Evolutionary conservation across 805 yeast genomes (phyloP), one percentile per base, ranked within the genome.

Genomic region (Sungouiella thailandica): DNA sequence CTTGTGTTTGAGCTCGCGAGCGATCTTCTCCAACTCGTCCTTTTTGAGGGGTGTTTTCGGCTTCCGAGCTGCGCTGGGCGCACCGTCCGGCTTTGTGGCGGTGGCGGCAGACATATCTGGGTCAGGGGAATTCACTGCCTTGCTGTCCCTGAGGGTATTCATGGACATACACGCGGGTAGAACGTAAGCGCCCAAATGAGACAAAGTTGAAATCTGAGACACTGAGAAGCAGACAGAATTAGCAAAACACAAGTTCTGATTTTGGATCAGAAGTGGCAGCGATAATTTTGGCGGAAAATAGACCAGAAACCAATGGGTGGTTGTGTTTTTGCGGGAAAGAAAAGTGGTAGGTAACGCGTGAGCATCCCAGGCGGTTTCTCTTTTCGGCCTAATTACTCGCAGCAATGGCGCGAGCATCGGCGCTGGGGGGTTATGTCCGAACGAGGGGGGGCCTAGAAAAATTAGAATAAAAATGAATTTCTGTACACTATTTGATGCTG

Each of bases 1-100:
- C 43, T 64, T 65, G 36, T 53, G 57, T 46, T 65, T 66, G 41
- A 66, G 54, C 46, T 65, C 64, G 34, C 57, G 55, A 39, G 72
- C 72, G 17, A 66, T 66, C 33, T 62, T 57, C 45, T 66, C 72
- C 38, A 66, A 50, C 38, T 66, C 72, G 36, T 65, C 72, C 44
- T 66, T 66, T 39, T 57, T 57, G 46, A 66, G 53, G 15, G 68
- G 60, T 5, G 69, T 57, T 40, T 63, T 63, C 11, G 53, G 52
- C 32, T 47, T 49, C 29, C 36, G 43, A 13, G 29, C 11, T 25
- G 23, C 15, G 14, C 24, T 19, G 17, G 25, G 30, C 29, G 31
- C 35, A 15, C 38, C 28, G 12, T 36, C 43, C 28, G 32, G 41
- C 17, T 29, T 32, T 31, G 41, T 41, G 6, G 43, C 20, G 10